A percentile compares a stretch with the other conserved stretches of the same genome.
These are phyloP conservation scores for Aspergillus calidoustus DNA, from an alignment of 2,329 filamentous ascomycete genomes.

Conservation along the genomic window DNA sequence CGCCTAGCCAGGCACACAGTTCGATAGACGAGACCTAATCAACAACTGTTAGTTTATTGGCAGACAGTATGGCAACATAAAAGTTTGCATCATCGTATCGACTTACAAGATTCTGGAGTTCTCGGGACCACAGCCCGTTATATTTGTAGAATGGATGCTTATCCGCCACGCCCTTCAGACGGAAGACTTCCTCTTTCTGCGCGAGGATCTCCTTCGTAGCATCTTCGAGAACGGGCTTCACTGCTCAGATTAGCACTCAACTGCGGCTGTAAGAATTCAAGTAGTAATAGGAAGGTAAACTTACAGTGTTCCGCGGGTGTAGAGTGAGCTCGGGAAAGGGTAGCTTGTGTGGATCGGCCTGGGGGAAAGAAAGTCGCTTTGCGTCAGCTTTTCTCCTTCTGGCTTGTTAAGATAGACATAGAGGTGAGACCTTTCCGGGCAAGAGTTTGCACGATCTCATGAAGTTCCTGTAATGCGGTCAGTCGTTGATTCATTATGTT, in stretches of 20 bases:
- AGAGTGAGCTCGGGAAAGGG: conserved; percentile 87
- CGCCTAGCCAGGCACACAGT: conserved; percentile 78
- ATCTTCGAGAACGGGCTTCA: conserved; percentile 69
- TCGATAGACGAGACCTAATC: conserved; percentile 61
- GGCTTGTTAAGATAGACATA: background rate
- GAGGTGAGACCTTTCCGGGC: conserved; percentile 69
- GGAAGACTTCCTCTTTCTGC: conserved; percentile 71
- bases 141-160: conserved; percentile 98
- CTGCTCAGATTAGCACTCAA: conserved; percentile 49
- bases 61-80: background rate
- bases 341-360: conserved; percentile 78
- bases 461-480: conserved; percentile 63
- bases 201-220: conserved; percentile 72
- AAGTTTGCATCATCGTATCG: conserved; percentile 14
- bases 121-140: conserved; percentile 82
- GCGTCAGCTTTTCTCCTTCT: background rate
- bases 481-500: conserved; percentile 12
- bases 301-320: conserved; percentile 70
- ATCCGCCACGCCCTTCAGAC: conserved; percentile 74
- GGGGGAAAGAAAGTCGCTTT: conserved; percentile 16
- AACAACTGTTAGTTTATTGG: background rate
- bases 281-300: conserved; percentile 32
- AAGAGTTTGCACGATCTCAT: conserved; percentile 78
- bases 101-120: conserved; percentile 78
- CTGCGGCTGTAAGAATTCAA: background rate